phyloP scores from a whole-genome alignment of 1,284 basidiomycete genomes.

The Ustilago esculenta region DNA sequence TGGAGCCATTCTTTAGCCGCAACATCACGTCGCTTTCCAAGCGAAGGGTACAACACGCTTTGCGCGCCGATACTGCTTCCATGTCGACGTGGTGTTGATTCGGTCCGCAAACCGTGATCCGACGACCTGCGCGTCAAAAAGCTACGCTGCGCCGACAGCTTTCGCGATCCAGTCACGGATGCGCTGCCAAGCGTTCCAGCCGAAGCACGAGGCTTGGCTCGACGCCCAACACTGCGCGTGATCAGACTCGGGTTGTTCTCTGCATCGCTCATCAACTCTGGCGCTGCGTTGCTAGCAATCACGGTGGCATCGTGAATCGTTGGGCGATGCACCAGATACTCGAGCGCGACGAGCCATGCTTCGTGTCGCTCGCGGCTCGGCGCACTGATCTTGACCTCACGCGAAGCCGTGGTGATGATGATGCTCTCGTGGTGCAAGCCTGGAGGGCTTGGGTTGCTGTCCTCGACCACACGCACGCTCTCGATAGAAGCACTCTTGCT shows the following conservation, averaged over 20 bases:
- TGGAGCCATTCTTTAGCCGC: constrained; percentile 84
- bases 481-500: constrained; percentile 99
- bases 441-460: constrained; percentile 90
- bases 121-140: constrained; percentile 60
- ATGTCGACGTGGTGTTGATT: constrained; percentile 77
- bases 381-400: constrained; percentile 98
- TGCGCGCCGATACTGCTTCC: constrained; percentile 74
- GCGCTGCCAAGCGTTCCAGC: constrained; percentile 31
- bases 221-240: constrained; percentile 20
- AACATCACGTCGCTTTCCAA: constrained; percentile 84
- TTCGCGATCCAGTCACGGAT: constrained; percentile 21
- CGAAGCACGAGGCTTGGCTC: constrained; percentile 35
- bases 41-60: constrained; percentile 61
- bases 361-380: constrained; percentile 93
- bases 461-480: constrained; percentile 85
- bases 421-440: constrained; percentile 92
- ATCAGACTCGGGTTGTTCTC: constrained; percentile 33
- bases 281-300: constrained; percentile 38
- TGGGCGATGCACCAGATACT: constrained; percentile 54
- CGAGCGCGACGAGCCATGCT: constrained; percentile 81
- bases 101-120: constrained; percentile 58
- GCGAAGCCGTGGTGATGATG: constrained; percentile 86
- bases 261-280: constrained; percentile 32
- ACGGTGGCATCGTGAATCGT: constrained; percentile 42
- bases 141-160: constrained; percentile 63